Evolutionary conservation across 208 protist species (phyloP), one percentile per base, ranked within the genome.

Genomic region (Leishmania major): DNA sequence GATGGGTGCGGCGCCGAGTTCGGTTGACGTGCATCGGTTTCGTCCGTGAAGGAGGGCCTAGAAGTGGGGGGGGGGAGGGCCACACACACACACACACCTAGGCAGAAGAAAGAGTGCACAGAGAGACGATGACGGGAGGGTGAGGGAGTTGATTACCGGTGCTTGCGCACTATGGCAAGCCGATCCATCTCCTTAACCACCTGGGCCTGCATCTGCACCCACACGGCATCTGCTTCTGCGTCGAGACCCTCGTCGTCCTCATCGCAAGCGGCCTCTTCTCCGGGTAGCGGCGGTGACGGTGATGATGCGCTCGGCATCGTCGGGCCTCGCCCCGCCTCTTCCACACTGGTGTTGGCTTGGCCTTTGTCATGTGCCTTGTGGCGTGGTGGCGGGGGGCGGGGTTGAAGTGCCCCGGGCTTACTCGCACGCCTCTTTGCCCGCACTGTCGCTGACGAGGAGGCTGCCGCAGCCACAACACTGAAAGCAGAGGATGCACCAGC

Each of bases 141-240:
- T 15, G 28, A 19, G 57, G 17, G 57, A 62, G 28, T 13, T 7
- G 10, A 2, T 84, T 67, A 89, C 22, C 91, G 85, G 72, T 94
- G 77, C 55, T 92, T 92, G 8, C 91, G 82, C 47, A 91, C 77
- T 45, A 91, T 78, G 1, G 91, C 85, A 28, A 94, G 74, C 3
- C 91, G 83, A 67, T 87, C 47, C 91, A 94, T 94, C 71, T 91
- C 87, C 51, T 77, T 77, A 5, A 82, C 76, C 60, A 93, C 91
- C 43, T 90, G 80, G 19, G 60, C 57, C 57, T 80, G 83, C 72
- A 94, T 89, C 10, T 69, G 66, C 37, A 59, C 69, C 75, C 90
- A 88, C 43, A 86, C 77, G 13, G 69, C 75, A n/a, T 76, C 79
- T 1, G 84, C 87, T 28, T 91, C 90, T 17, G 49, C 49, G 19